A percentile compares a stretch with the other conserved stretches of the same genome.
These are phyloP conservation scores for Yamadazyma oceani DNA, from an alignment of 1,139 yeast species.

Conservation along the genomic window DNA sequence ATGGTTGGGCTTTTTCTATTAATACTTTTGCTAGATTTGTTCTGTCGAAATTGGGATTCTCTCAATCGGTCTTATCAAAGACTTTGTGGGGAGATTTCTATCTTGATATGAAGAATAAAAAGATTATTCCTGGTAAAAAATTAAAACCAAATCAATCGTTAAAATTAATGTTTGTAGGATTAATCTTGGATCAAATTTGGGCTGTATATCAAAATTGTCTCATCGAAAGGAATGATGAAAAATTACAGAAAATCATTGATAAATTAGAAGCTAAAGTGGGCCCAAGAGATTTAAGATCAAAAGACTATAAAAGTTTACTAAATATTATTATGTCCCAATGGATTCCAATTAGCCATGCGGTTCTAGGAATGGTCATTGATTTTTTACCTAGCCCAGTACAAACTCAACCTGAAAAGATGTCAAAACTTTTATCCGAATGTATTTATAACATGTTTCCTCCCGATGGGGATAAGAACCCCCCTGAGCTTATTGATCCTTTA, in stretches of 20 bases:
- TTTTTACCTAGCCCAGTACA: conserved; percentile 77
- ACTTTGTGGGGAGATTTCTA: conserved; percentile 97
- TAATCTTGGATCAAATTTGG: conserved; percentile 91
- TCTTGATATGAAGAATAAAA: conserved; percentile 86
- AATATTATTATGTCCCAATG: conserved; percentile 85
- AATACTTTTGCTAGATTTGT: conserved; percentile 87
- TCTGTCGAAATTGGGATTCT: conserved; percentile 82
- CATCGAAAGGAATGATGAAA: conserved; percentile 65
- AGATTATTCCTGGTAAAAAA: conserved; percentile 62
- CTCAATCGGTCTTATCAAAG: conserved; percentile 72
- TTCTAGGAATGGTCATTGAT: conserved; percentile 81
- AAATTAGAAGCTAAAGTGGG: conserved; percentile 67
- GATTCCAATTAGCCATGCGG: conserved; percentile 89
- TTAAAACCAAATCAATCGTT: conserved; percentile 47
- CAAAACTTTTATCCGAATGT: conserved; percentile 58
- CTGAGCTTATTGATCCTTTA: conserved; percentile 41
- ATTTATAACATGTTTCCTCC: conserved; percentile 43
- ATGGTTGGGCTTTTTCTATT: conserved; percentile 97
- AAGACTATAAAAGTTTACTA: conserved; percentile 66
- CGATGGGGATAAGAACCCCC: conserved; percentile 22
- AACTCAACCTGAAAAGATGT: conserved; percentile 74
- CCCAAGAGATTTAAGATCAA: conserved; percentile 79
- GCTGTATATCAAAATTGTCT: conserved; percentile 76
- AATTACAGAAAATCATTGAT: conserved; percentile 69
- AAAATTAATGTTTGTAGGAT: conserved; percentile 83